phyloP scores from a whole-genome alignment of 2,329 filamentous ascomycete species.

The Didymella arachidicola region DNA sequence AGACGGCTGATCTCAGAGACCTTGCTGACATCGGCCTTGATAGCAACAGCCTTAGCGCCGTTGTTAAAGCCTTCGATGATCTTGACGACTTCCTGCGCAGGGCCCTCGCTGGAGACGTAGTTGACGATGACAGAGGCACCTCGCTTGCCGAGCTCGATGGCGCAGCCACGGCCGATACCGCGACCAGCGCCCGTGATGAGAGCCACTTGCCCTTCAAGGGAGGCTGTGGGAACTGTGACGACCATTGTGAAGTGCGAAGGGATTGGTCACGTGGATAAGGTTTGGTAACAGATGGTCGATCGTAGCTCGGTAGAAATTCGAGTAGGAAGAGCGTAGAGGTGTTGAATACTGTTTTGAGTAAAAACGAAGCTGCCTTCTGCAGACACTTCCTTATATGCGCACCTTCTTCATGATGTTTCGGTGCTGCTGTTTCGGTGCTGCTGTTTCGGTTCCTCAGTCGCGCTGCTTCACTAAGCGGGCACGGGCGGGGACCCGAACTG shows the following conservation, averaged over 20 bases:
- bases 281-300: slow-evolving; percentile 24
- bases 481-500: slow-evolving; percentile 37
- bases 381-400: slow-evolving; percentile 20
- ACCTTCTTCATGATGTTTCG: slow-evolving; percentile 13
- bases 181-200: slow-evolving; percentile 70
- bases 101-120: slow-evolving; percentile 63
- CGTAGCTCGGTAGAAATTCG: not conserved
- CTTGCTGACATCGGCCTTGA: slow-evolving; percentile 67
- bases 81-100: slow-evolving; percentile 58
- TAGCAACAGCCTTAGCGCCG: slow-evolving; percentile 62
- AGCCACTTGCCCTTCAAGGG: slow-evolving; percentile 62
- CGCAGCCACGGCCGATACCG: slow-evolving; percentile 72
- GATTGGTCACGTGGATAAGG: slow-evolving; percentile 25
- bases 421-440: slow-evolving; percentile 19
- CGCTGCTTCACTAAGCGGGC: slow-evolving; percentile 26
- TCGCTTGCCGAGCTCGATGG: slow-evolving; percentile 71
- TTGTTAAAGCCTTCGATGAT: slow-evolving; percentile 57
- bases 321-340: not conserved
- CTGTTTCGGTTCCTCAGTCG: slow-evolving; percentile 25
- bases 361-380: slow-evolving; percentile 3
- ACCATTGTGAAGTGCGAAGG: slow-evolving; percentile 45
- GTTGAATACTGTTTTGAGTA: slow-evolving; percentile 8
- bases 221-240: slow-evolving; percentile 57
- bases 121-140: slow-evolving; percentile 72
- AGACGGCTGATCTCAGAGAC: slow-evolving; percentile 66